phyloP scores from a whole-genome alignment of 176 grass and related monocot genomes.

The Panicum miliaceum region DNA sequence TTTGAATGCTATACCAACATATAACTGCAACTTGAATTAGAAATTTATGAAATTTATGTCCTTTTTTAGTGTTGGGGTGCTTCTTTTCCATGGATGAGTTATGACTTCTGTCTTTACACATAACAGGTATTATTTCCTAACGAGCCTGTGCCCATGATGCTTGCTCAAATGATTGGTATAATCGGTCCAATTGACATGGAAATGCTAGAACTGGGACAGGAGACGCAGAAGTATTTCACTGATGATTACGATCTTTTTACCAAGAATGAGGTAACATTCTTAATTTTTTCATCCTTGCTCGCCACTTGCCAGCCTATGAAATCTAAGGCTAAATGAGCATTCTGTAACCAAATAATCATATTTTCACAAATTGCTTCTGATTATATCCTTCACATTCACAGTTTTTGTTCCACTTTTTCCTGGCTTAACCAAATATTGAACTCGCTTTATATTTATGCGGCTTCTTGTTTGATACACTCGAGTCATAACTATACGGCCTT shows the following conservation, averaged over 20 bases:
- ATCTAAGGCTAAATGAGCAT: background rate
- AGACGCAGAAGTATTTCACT: constrained; percentile 84
- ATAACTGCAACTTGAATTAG: background rate
- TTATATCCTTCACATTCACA: background rate
- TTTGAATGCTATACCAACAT: constrained; percentile 31
- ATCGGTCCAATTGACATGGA: constrained; percentile 91
- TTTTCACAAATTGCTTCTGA: background rate
- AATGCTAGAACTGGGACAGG: constrained; percentile 80
- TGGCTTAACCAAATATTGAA: background rate
- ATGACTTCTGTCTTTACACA: constrained; percentile 24
- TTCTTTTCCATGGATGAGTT: background rate
- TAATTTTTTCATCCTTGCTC: background rate
- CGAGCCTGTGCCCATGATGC: constrained; percentile 74
- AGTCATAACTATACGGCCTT: background rate
- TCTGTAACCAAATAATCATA: background rate
- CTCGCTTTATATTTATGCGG: background rate
- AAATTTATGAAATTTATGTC: background rate
- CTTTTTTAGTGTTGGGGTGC: background rate
- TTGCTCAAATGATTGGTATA: constrained; percentile 80
- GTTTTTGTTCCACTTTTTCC: background rate
- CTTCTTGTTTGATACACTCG: background rate
- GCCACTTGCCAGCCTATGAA: background rate
- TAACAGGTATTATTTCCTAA: constrained; percentile 95
- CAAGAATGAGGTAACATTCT: constrained; percentile 76
- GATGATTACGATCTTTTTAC: constrained; percentile 78